These are phyloP conservation scores for Lathyrus sativus DNA, from an alignment of 306 rosid genomes.

Conservation along the genomic window DNA sequence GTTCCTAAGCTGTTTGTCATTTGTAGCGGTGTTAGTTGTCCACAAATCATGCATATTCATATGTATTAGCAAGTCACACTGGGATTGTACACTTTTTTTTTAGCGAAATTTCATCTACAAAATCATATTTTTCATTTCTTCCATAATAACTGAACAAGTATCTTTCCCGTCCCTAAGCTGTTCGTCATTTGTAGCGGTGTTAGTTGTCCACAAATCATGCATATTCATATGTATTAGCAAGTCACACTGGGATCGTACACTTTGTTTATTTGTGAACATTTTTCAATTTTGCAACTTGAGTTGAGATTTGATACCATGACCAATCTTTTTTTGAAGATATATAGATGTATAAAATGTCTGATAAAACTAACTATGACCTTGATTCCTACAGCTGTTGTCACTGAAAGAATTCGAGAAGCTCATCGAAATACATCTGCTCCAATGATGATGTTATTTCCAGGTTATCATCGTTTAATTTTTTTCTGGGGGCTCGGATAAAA, in stretches of 20 bases:
- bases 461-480: slow-evolving; percentile 44
- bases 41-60: neutral
- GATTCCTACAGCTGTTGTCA: slow-evolving; percentile 67
- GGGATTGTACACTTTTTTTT: no score
- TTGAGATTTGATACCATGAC: slow-evolving; percentile 22
- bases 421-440: slow-evolving; percentile 65
- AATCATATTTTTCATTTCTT: no score
- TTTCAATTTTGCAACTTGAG: slow-evolving; percentile 24
- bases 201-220: neutral
- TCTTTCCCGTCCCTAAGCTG: neutral
- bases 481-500: neutral
- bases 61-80: no score
- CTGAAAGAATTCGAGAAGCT: slow-evolving; percentile 79
- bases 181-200: slow-evolving; percentile 20
- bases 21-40: slow-evolving; percentile 16
- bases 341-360: slow-evolving; percentile 19
- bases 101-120: no score
- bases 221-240: neutral
- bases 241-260: slow-evolving; percentile 28
- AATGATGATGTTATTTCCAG: slow-evolving; percentile 94
- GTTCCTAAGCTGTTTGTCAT: neutral
- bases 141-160: no score
- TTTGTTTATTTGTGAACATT: slow-evolving; percentile 22
- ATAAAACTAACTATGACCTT: slow-evolving; percentile 26
- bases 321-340: neutral